A percentile compares a stretch with the other conserved stretches of the same genome.
Conservation (phyloP, 2,329 filamentous ascomycete genomes). For the Sporothrix brunneoviolacea region DNA sequence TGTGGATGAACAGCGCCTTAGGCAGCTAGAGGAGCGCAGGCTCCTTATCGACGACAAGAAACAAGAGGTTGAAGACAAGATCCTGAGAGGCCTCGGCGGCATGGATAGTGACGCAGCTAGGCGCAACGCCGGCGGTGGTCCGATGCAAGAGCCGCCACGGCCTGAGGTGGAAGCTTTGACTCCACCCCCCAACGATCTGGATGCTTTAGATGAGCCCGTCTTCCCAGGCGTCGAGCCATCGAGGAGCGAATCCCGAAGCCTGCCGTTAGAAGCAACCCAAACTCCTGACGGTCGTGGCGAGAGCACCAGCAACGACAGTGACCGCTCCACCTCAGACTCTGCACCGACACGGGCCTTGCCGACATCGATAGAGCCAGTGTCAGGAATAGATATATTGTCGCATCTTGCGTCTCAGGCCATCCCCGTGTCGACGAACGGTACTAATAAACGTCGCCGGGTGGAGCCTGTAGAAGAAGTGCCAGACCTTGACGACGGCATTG, state of each 20-base stretch:
- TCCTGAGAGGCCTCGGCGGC: slow-evolving; percentile 73
- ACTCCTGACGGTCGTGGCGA: too few species aligned
- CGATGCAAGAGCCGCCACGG: slow-evolving; percentile 56
- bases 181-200: slow-evolving; percentile 14
- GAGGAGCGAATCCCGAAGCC: not conserved
- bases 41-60: slow-evolving; percentile 73
- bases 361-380: slow-evolving; percentile 20
- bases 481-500: slow-evolving; percentile 50
- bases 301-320: slow-evolving; percentile 14
- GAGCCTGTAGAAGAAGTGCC: slow-evolving; percentile 47
- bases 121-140: slow-evolving; percentile 41
- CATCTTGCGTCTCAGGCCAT: slow-evolving; percentile 38
- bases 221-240: not conserved
- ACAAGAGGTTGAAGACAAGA: slow-evolving; percentile 80
- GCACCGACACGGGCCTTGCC: not conserved
- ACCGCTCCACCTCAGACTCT: not conserved
- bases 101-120: slow-evolving; percentile 36
- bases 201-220: not conserved
- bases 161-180: slow-evolving; percentile 65
- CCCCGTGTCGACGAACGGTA: slow-evolving; percentile 43
- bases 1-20: slow-evolving; percentile 60
- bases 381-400: slow-evolving; percentile 35
- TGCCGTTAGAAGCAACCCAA: not conserved
- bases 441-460: slow-evolving; percentile 51
- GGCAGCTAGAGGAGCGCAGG: slow-evolving; percentile 60